phyloP scores from a whole-genome alignment of 1,139 yeast species.

The Geotrichum restrictum region DNA sequence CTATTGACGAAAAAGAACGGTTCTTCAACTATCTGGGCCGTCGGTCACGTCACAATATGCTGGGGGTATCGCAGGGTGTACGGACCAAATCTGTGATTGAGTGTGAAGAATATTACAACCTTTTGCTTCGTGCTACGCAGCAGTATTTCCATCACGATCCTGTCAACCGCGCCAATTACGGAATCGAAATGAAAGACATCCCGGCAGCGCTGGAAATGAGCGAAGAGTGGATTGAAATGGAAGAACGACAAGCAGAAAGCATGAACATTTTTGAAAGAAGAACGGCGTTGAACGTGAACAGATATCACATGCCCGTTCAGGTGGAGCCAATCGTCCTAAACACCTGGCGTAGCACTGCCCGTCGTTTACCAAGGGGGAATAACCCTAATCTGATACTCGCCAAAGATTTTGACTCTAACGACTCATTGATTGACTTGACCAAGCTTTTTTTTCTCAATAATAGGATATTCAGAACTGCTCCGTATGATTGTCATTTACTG shows the following conservation, averaged over 20 bases:
- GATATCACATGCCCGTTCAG: too few species aligned
- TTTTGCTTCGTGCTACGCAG: constrained; percentile 36
- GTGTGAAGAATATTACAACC: constrained; percentile 46
- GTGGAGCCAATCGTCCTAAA: too few species aligned
- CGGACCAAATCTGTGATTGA: constrained; percentile 47
- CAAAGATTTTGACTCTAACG: constrained; percentile 1
- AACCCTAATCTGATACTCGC: constrained; percentile 7
- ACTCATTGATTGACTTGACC: constrained; percentile 12
- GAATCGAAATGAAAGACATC: constrained; percentile 42
- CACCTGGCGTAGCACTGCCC: too few species aligned
- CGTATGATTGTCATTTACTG: constrained; percentile 14
- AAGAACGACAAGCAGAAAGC: constrained; percentile 43
- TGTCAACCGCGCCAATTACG: constrained; percentile 25
- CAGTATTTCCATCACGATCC: not conserved
- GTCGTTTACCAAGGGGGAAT: too few species aligned
- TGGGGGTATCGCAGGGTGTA: constrained; percentile 41
- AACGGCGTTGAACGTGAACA: too few species aligned
- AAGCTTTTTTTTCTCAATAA: constrained; percentile 17
- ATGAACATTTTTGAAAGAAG: constrained; percentile 4
- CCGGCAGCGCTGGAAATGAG: constrained; percentile 57
- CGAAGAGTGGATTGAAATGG: constrained; percentile 46
- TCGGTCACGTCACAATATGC: constrained; percentile 49
- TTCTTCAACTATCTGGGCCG: constrained; percentile 47
- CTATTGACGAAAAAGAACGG: constrained; percentile 41
- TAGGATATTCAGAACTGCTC: constrained; percentile 19